phyloP scores from a whole-genome alignment of 306 rosid species.

The Inga leiocalycina region DNA sequence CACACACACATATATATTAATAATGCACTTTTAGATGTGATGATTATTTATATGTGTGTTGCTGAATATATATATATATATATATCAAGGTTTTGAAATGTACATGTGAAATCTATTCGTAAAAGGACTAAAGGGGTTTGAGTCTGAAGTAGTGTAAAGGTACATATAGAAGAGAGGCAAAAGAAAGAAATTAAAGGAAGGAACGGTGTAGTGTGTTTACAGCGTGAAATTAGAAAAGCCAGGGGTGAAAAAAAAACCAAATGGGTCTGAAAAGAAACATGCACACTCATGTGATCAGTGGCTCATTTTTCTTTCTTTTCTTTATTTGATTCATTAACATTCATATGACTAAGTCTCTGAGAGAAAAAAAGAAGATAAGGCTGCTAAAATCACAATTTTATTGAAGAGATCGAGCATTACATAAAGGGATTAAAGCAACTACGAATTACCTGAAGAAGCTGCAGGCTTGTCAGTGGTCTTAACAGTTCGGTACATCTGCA shows the following conservation, averaged over 20 bases:
- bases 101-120: constrained; percentile 4
- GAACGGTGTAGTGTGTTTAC: background rate
- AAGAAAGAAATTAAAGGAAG: constrained; percentile 10
- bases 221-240: constrained; percentile 1
- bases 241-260: background rate
- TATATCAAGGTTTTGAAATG: background rate
- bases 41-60: background rate
- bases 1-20: background rate
- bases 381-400: constrained; percentile 23
- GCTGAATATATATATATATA: background rate
- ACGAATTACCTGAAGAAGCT: constrained; percentile 92
- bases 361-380: constrained; percentile 18
- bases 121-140: constrained; percentile 14
- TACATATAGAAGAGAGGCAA: background rate
- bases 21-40: background rate
- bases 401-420: constrained; percentile 1
- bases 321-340: background rate
- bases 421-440: constrained; percentile 34
- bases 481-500: constrained; percentile 96
- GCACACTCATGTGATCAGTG: constrained; percentile 26
- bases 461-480: constrained; percentile 97
- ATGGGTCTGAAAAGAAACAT: constrained; percentile 26
- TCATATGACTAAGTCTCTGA: background rate
- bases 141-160: constrained; percentile 7
- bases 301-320: background rate